Percentiles rank a stretch among this genome's conserved stretches.
Evolutionary conservation across 2,329 filamentous ascomycete genomes (phyloP).

Genomic region (Diplodia sapinea): DNA sequence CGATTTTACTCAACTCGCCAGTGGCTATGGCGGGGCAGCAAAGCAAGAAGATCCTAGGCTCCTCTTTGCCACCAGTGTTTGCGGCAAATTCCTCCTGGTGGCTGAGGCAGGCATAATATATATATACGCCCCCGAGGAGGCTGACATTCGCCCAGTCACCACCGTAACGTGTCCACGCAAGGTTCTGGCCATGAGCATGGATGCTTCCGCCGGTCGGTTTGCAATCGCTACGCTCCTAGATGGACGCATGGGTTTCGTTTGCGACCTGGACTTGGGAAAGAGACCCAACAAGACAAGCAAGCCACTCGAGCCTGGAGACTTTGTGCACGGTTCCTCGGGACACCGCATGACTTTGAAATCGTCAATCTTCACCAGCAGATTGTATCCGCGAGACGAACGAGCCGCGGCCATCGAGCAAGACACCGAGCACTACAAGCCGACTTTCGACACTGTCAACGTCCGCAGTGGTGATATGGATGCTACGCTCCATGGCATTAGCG

Average conservation of each 20-base stretch:
- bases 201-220: slow-evolving; percentile 62
- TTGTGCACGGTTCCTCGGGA: slow-evolving; percentile 5
- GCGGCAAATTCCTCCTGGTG: slow-evolving; percentile 64
- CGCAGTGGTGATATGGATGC: slow-evolving; percentile 38
- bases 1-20: slow-evolving; percentile 32
- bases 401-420: background rate
- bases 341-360: slow-evolving; percentile 32
- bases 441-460: slow-evolving; percentile 40
- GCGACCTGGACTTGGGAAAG: slow-evolving; percentile 52
- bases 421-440: background rate
- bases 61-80: slow-evolving; percentile 62
- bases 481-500: slow-evolving; percentile 37
- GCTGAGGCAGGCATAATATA: slow-evolving; percentile 61
- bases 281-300: background rate
- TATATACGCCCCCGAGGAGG: slow-evolving; percentile 58
- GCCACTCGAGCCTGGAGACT: slow-evolving; percentile 4
- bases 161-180: slow-evolving; percentile 62
- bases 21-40: slow-evolving; percentile 8
- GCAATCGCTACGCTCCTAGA: slow-evolving; percentile 65
- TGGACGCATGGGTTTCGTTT: slow-evolving; percentile 66
- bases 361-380: slow-evolving; percentile 33
- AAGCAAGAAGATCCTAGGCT: slow-evolving; percentile 38
- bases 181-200: slow-evolving; percentile 67
- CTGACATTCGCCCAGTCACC: slow-evolving; percentile 54
- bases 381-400: background rate